Evolutionary conservation across 2,329 filamentous ascomycete genomes (phyloP).

Genomic region (Ascochyta viciae-villosae): DNA sequence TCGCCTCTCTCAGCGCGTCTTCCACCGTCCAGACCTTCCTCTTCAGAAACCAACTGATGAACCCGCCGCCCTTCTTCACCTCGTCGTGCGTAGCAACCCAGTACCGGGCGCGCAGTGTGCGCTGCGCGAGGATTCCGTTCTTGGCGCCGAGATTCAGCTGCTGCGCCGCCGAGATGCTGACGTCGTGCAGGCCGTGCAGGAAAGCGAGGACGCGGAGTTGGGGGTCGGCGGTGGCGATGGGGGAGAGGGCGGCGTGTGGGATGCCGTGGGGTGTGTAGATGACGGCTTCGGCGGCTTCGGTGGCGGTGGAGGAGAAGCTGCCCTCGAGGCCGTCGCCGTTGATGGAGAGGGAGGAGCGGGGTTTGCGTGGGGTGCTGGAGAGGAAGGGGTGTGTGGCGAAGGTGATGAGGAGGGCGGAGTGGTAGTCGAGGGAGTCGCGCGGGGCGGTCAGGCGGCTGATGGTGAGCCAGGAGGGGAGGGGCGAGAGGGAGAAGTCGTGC

Average conservation of each 20-base stretch:
- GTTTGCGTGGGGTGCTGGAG: constrained; percentile 37
- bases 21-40: constrained; percentile 53
- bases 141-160: constrained; percentile 70
- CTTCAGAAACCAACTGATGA: constrained; percentile 60
- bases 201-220: constrained; percentile 62
- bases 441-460: constrained; percentile 64
- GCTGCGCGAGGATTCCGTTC: constrained; percentile 66
- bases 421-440: constrained; percentile 65
- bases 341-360: constrained; percentile 40
- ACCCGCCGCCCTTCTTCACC: constrained; percentile 64
- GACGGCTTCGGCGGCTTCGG: constrained; percentile 59
- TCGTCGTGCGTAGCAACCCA: constrained; percentile 73
- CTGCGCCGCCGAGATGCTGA: constrained; percentile 58
- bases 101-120: constrained; percentile 62
- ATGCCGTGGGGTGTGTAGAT: constrained; percentile 72
- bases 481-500: constrained; percentile 53
- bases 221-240: constrained; percentile 55
- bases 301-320: constrained; percentile 10
- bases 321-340: constrained; percentile 38
- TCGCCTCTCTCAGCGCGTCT: constrained; percentile 58
- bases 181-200: constrained; percentile 69
- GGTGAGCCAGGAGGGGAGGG: constrained; percentile 67
- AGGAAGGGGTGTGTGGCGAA: constrained; percentile 54
- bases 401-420: constrained; percentile 63
- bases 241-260: constrained; percentile 53